Conservation (phyloP, 2,329 filamentous ascomycete species). For the Penicillium sp. region DNA sequence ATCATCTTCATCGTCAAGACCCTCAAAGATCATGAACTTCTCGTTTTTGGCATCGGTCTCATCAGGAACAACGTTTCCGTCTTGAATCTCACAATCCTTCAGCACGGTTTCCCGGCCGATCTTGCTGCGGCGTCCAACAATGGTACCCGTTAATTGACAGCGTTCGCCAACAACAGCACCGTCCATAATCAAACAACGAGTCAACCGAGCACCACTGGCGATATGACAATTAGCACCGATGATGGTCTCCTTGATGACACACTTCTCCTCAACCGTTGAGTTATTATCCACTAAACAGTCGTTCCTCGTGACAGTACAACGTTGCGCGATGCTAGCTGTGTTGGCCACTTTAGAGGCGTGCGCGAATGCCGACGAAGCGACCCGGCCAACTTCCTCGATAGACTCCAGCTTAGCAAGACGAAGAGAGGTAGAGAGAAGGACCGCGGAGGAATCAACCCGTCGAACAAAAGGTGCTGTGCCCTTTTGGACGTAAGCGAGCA, state of each 20-base stretch:
- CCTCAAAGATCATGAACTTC: constrained; percentile 58
- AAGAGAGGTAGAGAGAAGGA: constrained; percentile 78
- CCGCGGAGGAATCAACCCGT: constrained; percentile 80
- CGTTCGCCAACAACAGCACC: constrained; percentile 80
- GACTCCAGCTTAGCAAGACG: constrained; percentile 75
- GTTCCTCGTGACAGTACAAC: constrained; percentile 75
- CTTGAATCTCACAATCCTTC: constrained; percentile 88
- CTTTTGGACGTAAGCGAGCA: constrained; percentile 76
- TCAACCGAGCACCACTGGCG: constrained; percentile 76
- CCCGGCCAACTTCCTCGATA: constrained; percentile 61
- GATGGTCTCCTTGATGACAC: constrained; percentile 87
- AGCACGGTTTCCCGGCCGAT: constrained; percentile 80
- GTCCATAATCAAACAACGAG: constrained; percentile 90
- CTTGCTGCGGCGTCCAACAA: constrained; percentile 75
- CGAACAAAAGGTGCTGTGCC: constrained; percentile 67
- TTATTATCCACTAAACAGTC: constrained; percentile 87
- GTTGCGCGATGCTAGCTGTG: constrained; percentile 74
- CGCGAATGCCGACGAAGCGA: constrained; percentile 67
- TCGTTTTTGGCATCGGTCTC: constrained; percentile 64
- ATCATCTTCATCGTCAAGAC: constrained; percentile 37
- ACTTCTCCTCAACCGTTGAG: constrained; percentile 82
- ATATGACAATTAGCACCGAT: constrained; percentile 87
- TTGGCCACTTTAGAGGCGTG: constrained; percentile 79
- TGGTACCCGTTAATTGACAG: constrained; percentile 81
- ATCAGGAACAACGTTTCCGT: constrained; percentile 77